phyloP scores from a whole-genome alignment of 2,329 filamentous ascomycete genomes.

The Pseudogymnoascus sp. region DNA sequence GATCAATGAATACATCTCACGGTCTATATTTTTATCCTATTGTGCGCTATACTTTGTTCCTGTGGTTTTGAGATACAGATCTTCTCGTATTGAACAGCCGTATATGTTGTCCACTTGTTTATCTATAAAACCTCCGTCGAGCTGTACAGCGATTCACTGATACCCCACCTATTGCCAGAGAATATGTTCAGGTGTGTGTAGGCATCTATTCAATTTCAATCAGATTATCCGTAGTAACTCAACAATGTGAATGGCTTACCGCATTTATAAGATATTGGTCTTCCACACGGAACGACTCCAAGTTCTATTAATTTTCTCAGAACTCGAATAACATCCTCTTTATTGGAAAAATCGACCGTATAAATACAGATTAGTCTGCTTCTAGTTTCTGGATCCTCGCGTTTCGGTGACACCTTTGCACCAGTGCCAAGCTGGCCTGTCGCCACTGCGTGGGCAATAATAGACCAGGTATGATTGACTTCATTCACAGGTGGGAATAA shows the following conservation, averaged over 20 bases:
- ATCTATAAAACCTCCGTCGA: constrained; percentile 32
- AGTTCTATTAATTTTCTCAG: constrained; percentile 53
- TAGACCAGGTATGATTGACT: constrained; percentile 57
- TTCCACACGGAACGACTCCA: constrained; percentile 44
- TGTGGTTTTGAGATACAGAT: background rate
- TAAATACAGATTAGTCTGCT: constrained; percentile 67
- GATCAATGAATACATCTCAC: background rate
- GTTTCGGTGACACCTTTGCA: constrained; percentile 62
- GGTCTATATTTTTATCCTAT: no score
- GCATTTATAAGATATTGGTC: constrained; percentile 65
- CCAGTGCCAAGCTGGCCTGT: constrained; percentile 61
- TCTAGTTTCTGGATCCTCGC: constrained; percentile 33
- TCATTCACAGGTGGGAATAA: constrained; percentile 49
- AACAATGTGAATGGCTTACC: constrained; percentile 18
- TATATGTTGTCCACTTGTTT: background rate
- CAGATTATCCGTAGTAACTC: background rate
- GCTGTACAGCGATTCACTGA: constrained; percentile 51
- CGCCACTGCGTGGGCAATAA: constrained; percentile 58
- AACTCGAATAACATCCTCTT: constrained; percentile 60
- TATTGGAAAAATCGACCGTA: constrained; percentile 64
- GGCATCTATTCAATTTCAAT: constrained; percentile 41
- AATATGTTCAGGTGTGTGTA: constrained; percentile 59
- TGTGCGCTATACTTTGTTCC: background rate
- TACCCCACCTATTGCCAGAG: constrained; percentile 50
- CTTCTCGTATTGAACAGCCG: background rate